Conservation (phyloP, 2,329 filamentous ascomycete species). For the Trichoderma pleuroti region DNA sequence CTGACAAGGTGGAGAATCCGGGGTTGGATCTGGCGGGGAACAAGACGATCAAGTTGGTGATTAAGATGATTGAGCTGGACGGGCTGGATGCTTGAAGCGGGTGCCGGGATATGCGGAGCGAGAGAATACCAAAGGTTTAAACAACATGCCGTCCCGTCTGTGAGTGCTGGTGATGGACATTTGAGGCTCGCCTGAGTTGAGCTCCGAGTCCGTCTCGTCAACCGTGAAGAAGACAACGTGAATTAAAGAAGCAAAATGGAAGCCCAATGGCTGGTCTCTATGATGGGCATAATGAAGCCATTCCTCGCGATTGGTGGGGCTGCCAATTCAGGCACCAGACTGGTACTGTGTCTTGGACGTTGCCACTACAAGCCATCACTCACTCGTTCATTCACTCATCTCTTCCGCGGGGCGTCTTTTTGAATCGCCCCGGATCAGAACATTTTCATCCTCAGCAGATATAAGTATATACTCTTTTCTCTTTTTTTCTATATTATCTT, state of each 20-base stretch:
- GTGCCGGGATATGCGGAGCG: neutral
- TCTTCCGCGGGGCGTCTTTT: neutral
- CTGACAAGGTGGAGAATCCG: constrained; percentile 75
- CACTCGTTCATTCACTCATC: neutral
- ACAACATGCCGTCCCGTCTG: neutral
- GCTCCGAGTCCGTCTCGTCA: neutral
- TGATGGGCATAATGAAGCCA: constrained; percentile 1
- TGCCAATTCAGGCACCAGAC: neutral
- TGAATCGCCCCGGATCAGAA: neutral
- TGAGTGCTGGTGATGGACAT: neutral
- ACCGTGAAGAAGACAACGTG: neutral
- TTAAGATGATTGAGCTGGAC: constrained; percentile 81
- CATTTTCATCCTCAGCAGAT: neutral
- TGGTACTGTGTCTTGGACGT: neutral
- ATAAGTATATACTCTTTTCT: neutral
- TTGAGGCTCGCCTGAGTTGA: neutral
- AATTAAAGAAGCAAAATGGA: neutral
- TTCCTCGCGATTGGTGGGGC: neutral
- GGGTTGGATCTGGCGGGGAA: constrained; percentile 53
- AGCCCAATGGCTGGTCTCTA: neutral
- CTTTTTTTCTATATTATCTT: neutral
- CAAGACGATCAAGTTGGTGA: constrained; percentile 73
- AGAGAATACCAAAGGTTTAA: too few species aligned
- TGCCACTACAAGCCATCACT: neutral
- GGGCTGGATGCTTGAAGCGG: constrained; percentile 65